Evolutionary conservation across 495 filamentous ascomycete genomes (phyloP).

Genomic region (Aspergillus ostianus): DNA sequence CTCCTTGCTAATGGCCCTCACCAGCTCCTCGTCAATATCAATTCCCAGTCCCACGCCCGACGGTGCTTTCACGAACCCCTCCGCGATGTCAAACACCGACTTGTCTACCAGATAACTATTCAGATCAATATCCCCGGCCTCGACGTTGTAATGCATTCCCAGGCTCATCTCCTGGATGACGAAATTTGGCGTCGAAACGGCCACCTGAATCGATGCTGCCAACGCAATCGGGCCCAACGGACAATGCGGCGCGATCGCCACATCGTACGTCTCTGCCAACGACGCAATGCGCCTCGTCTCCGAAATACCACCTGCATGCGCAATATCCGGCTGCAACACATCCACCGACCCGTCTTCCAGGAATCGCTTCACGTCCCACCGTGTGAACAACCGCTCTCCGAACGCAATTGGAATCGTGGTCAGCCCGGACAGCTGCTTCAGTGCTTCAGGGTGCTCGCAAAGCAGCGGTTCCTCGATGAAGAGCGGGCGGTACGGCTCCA

Average conservation of each 20-base stretch:
- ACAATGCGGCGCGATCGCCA: constrained; percentile 76
- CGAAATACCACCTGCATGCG: constrained; percentile 75
- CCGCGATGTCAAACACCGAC: constrained; percentile 60
- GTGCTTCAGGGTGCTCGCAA: constrained; percentile 67
- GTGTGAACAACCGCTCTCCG: constrained; percentile 70
- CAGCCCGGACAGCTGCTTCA: constrained; percentile 62
- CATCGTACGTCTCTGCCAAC: constrained; percentile 77
- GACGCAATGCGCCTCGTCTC: constrained; percentile 69
- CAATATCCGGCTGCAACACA: constrained; percentile 75
- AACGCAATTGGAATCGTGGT: constrained; percentile 72
- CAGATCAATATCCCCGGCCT: constrained; percentile 61
- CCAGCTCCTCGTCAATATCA: constrained; percentile 68
- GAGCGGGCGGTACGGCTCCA: constrained; percentile 69
- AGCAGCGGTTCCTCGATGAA: constrained; percentile 81
- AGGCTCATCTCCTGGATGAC: constrained; percentile 81
- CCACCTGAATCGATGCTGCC: constrained; percentile 71
- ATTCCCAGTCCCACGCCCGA: constrained; percentile 69
- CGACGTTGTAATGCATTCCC: constrained; percentile 78
- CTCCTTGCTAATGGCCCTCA: constrained; percentile 53
- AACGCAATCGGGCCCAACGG: constrained; percentile 75
- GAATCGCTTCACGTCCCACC: constrained; percentile 77
- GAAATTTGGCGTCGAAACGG: constrained; percentile 66
- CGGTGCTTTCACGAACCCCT: constrained; percentile 65
- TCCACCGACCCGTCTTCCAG: constrained; percentile 69
- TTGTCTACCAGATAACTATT: constrained; percentile 66